phyloP scores from a whole-genome alignment of 202 grass and related monocot genomes.

The Bolboschoenoplectus hybrid region DNA sequence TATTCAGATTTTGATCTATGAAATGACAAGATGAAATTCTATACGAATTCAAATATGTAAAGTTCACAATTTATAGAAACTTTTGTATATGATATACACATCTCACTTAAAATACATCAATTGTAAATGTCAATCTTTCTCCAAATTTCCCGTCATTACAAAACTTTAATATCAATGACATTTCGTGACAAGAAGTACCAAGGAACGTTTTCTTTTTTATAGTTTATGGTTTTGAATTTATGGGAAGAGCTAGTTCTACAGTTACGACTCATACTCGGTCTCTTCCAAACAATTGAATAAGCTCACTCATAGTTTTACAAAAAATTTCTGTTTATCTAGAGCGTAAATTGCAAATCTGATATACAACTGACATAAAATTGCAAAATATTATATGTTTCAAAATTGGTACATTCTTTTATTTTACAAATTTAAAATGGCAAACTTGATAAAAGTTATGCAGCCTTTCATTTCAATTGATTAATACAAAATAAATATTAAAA shows the following conservation, averaged over 20 bases:
- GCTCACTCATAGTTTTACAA: not conserved
- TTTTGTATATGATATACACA: no score
- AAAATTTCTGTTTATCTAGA: not conserved
- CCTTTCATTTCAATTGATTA: not conserved
- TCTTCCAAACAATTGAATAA: slow-evolving; percentile 1
- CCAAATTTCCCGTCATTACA: not conserved
- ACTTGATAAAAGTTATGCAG: not conserved
- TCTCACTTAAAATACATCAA: not conserved
- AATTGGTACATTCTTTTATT: not conserved
- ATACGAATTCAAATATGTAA: no score
- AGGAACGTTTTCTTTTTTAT: not conserved
- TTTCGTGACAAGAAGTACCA: not conserved
- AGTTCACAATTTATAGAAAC: no score
- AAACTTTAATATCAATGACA: not conserved
- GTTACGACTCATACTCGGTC: not conserved
- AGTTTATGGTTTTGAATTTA: not conserved
- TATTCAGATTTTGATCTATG: no score
- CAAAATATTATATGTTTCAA: not conserved
- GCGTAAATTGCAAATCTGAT: not conserved
- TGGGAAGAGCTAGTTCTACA: not conserved
- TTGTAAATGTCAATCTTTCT: not conserved
- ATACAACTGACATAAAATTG: not conserved
- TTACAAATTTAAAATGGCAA: slow-evolving; percentile 17
- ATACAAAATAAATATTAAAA: not conserved
- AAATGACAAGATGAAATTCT: no score